Conservation (phyloP, 768 basidiomycete species). For the Lactifluus echinatus region DNA sequence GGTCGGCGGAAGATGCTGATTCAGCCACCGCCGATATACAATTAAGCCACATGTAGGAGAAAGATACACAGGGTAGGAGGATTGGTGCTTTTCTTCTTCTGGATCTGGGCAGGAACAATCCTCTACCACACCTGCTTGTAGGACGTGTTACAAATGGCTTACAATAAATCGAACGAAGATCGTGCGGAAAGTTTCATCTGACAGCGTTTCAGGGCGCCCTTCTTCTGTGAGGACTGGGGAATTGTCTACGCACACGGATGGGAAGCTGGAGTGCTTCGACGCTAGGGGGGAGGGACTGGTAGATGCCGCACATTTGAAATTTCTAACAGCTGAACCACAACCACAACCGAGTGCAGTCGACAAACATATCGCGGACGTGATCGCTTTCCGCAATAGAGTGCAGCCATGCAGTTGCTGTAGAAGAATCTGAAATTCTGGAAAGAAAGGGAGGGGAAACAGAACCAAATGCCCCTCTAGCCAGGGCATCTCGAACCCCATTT, state of each 20-base stretch:
- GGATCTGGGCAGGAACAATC: neutral
- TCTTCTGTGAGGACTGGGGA: neutral
- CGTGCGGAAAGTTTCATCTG: neutral
- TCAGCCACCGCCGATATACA: neutral
- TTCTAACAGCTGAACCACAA: neutral
- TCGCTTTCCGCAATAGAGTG: too few relatives aligned
- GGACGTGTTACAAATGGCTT: neutral
- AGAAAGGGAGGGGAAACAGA: neutral
- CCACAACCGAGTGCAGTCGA: too few relatives aligned
- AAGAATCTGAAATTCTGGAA: neutral
- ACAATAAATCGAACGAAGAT: conserved; percentile 9
- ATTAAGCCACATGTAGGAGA: neutral
- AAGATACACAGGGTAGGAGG: neutral
- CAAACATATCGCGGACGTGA: neutral
- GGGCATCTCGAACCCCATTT: neutral
- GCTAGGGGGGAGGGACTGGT: too few relatives aligned
- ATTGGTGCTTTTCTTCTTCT: neutral
- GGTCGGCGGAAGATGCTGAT: neutral
- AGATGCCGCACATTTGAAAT: neutral
- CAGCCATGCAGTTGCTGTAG: too few relatives aligned
- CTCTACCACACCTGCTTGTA: neutral
- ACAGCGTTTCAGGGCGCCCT: neutral
- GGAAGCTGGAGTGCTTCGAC: too few relatives aligned
- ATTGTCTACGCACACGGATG: neutral
- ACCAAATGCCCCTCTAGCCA: neutral